Base-by-base conservation (phyloP, 225 moss, liverwort and hornwort species). In the Polytrichum commune region DNA sequence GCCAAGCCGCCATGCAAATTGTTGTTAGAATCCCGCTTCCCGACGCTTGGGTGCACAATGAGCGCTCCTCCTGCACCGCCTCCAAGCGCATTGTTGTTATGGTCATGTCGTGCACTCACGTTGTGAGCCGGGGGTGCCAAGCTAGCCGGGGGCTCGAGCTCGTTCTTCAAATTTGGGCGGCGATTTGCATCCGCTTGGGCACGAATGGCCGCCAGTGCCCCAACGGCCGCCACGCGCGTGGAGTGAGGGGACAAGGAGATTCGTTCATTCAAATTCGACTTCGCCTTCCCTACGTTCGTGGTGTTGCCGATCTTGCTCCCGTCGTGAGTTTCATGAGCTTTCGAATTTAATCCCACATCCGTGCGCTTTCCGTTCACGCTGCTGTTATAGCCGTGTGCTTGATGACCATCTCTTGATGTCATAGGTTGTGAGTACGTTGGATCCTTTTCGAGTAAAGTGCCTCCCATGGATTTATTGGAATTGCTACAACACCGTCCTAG, bases 161-260 rank as follows among this genome's bases (percentile, higher is more conserved):
- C 93, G 54, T 27, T 90, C 77, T 91, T 97, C 19, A 76, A 56
- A 46, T 46, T 13, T 1, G 72, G 66, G 18, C 91, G 83, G 0
- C 89, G 85, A 65, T 85, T 85, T 29, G 89, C 86, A 84, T 97
- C 88, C 18, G 84, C 90, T 72, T 97, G 96, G 20, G 96, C 96
- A 57, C 91, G 86, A 55, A 97, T 94, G 20, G 96, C 96, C 27
- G 92, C 96, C 71, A 97, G 75, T 0, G 96, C 93, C 58, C 93
- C 94, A 53, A 91, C 84, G 0, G 93, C 92, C 20, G 92, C 92
- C 55, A 94, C 74, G 0, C 88, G 79, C 1, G 92, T 94, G 0
- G 90, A 88, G 16, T 93, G 93, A 1, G 89, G 79, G 27, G 93
- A 90, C 0, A 89, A 46, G 0, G 91, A 77, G 20, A 85, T 88